Base-by-base conservation (phyloP, 768 basidiomycete genomes). In the Trametes cinnabarina region DNA sequence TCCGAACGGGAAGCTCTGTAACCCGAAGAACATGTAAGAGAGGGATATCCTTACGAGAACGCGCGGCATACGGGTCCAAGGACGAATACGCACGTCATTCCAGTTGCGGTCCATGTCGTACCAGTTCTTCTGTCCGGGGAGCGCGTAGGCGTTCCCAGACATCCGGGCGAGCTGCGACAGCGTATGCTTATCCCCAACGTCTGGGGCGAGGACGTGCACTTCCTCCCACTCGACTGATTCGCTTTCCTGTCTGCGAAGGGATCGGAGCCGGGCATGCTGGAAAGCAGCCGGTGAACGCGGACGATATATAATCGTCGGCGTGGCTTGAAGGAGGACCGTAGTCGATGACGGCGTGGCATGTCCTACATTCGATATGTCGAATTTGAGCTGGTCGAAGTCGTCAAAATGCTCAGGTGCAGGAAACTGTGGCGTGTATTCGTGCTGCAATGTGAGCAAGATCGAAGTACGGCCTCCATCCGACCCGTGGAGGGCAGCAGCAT, bases 81-180 rank as follows among this genome's bases (percentile, higher is more conserved):
- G 1, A 55, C 14, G 51, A 17, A 6, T 28, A 60, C 56, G 51
- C 46, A 72, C 73, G 51, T 64, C 78, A 60, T 92, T 94, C 89
- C 89, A 98, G 0, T 81, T 76, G 3, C 72, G 67, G 65, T 89
- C 90, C 3, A 93, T 72, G 30, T 92, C 87, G 63, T 89, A 95
- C 95, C 94, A 97, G 48, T 85, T 86, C 48, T 76, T 79, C 65
- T 77, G 73, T 6, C 85, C 83, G 15, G 90, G 88, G 28, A 84
- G 69, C 11, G 87, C 83, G 73, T 98, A 98, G 1, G 96, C 95
- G 68, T 98, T 92, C 34, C 86, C 90, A 10, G 87, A 79, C 88
- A 98, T 95, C 57, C 90, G 71, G 8, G 90, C 94, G 26, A 98
- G 79, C 68, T 93, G 87, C 2, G 80, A 77, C 6, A 98, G 74